Base-by-base conservation (phyloP, 331 rosid species). In the Acacia concinna region DNA sequence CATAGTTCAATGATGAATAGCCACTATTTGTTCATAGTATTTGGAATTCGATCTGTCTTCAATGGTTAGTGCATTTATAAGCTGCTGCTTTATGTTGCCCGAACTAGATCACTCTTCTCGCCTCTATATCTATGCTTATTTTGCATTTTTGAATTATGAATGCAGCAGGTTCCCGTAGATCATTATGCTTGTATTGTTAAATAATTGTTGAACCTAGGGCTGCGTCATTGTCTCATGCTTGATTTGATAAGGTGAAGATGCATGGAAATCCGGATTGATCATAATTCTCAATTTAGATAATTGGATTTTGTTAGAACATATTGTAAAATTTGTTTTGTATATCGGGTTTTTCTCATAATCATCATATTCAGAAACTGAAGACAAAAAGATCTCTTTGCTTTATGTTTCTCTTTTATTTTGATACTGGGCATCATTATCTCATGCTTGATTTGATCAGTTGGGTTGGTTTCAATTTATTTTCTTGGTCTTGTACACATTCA, bases 111-210 rank as follows among this genome's bases (percentile, higher is more conserved):
- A 74, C 87, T 76, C 43, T 35, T 43, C 8, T 65, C 38, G 67
- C 47, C 31, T 67, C 65, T 88, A 94, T 97, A 94, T 95, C 96
- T 90, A 71, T 81, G 78, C 28, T 70, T 44, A 18, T 18, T 82
- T 84, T 41, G 72, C 71, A 13, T 38, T 79, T 78, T 56, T 28
- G 7, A n/a, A 63, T 63, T 46, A 3, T 13, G 17, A 64, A 54
- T 81, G 82, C 54, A 27, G 47, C 81, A 49, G 74, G 85, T 76
- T 79, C 37, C 25, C 46, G 5, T 13, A 18, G 74, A 73, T 80
- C 71, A 59, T 30, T 44, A 46, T 35, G 21, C 65, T 88, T 79
- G 12, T 57, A 81, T 81, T 81, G 32, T 70, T 79, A 34, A 69
- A 84, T 77, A 85, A 23, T 34, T 74, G 76, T 84, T 80, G 32